phyloP scores from a whole-genome alignment of 345 rosid genomes.

The Syzygium oleosum region DNA sequence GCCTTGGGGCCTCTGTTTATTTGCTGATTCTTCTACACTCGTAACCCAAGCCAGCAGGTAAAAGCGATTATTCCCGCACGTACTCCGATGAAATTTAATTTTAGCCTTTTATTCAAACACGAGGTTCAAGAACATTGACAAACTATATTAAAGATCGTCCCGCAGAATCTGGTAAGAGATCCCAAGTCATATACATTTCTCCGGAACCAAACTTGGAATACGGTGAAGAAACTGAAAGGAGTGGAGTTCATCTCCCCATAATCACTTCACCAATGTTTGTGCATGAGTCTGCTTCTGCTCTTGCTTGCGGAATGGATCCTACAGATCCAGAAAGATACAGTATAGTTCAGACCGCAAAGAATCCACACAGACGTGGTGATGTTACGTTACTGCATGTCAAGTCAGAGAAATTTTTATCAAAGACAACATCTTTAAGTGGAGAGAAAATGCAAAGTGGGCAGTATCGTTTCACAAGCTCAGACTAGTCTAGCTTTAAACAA shows the following conservation, averaged over 20 bases:
- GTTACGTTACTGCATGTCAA: neutral
- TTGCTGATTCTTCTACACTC: neutral
- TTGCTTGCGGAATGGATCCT: slow-evolving; percentile 31
- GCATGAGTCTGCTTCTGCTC: slow-evolving; percentile 20
- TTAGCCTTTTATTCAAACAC: neutral
- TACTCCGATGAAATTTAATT: neutral
- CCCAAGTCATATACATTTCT: neutral
- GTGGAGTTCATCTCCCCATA: neutral
- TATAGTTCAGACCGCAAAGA: neutral
- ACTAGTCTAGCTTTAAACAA: neutral
- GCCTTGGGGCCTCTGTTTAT: neutral
- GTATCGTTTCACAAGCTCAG: neutral
- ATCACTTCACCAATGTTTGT: slow-evolving; percentile 16
- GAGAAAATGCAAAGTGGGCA: neutral
- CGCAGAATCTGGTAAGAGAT: neutral
- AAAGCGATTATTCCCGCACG: neutral
- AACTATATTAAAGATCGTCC: neutral
- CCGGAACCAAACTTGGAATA: neutral
- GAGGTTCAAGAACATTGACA: neutral
- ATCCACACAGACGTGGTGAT: neutral
- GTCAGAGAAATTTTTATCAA: neutral
- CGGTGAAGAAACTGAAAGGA: neutral
- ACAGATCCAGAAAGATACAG: neutral
- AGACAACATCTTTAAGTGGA: too few relatives aligned
- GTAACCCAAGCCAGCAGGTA: neutral